Evolutionary conservation across 2,329 filamentous ascomycete genomes (phyloP).

Genomic region (Aspergillus nomiae): DNA sequence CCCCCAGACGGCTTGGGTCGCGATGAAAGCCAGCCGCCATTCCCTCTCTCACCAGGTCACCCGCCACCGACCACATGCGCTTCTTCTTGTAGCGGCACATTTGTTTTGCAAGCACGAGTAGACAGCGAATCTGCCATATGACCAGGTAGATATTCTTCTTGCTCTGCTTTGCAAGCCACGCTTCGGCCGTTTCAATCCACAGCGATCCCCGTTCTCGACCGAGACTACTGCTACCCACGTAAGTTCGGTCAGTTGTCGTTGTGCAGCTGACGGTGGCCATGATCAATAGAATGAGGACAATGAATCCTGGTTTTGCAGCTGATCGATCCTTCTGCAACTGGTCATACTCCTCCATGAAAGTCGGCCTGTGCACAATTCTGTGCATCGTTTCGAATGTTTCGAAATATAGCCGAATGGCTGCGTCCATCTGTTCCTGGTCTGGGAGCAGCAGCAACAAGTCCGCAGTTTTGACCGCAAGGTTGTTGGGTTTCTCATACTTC

Average conservation of each 20-base stretch:
- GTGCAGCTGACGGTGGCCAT: neutral
- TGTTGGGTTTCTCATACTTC: neutral
- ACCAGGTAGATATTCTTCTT: slow-evolving; percentile 53
- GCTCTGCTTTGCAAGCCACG: slow-evolving; percentile 36
- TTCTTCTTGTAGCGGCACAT: slow-evolving; percentile 54
- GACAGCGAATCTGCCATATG: slow-evolving; percentile 53
- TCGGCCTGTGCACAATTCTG: neutral
- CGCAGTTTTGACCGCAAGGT: neutral
- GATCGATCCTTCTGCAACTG: neutral
- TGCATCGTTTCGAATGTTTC: neutral
- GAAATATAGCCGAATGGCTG: neutral
- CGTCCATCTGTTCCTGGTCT: neutral
- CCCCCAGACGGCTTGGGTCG: slow-evolving; percentile 43
- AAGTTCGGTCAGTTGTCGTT: neutral
- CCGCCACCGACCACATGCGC: slow-evolving; percentile 52
- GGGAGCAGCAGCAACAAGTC: neutral
- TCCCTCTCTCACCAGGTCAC: slow-evolving; percentile 50
- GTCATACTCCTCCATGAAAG: neutral
- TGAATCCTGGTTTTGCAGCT: neutral
- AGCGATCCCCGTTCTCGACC: neutral
- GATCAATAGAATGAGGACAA: neutral
- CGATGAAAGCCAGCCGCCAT: slow-evolving; percentile 55
- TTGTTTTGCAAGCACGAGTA: slow-evolving; percentile 50
- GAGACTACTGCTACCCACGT: neutral
- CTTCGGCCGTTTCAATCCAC: neutral